Base-by-base conservation (phyloP, 805 yeast genomes). In the Peterozyma xylosa region DNA sequence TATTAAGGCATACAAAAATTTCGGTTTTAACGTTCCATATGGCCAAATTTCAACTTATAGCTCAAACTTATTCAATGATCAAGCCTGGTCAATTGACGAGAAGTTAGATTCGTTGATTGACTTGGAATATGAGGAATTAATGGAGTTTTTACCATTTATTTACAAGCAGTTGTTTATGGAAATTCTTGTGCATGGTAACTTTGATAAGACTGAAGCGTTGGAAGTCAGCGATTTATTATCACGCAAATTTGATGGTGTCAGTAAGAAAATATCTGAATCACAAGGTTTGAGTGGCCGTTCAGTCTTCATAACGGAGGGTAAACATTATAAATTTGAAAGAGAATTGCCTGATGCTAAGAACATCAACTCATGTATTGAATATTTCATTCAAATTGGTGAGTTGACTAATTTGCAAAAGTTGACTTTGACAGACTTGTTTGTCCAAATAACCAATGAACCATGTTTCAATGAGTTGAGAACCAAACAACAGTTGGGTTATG, bases 401-500 rank as follows among this genome's bases (percentile, higher is more conserved):
- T 44, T 66, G 45, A 53, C 68, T 48, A 68, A 84, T 62, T 43
- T 55, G n/a, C 63, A 59, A 38, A 52, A 61, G 6, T 64, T 78
- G 38, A 74, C 80, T 0, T 56, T 74, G 43, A 71, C 84, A 11
- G 87, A 82, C 41, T 63, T 91, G 42, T 62, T 87, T 39, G 76
- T 84, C 0, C 91, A 86, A 48, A 73, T 89, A 49, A 67, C 84
- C 41, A 78, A 76, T 51, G 97, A 91, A 58, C 97, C 96, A 4
- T 85, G 91, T 46, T 93, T 91, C 63, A 82, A 87, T 56, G 85
- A 85, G 49, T 71, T 91, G 46, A 76, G 99, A 62, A 91, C 99
- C 6, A 83, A 87, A 54, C 98, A 91, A 64, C 98, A 93, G 62
- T 71, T 91, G 30, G 99, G 99, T 2, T 91, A 91, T 56, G 89